A percentile compares a stretch with the other conserved stretches of the same genome.
Evolutionary conservation across 2,329 filamentous ascomycete genomes (phyloP).

Genomic region (Botrytis hyacinthi): DNA sequence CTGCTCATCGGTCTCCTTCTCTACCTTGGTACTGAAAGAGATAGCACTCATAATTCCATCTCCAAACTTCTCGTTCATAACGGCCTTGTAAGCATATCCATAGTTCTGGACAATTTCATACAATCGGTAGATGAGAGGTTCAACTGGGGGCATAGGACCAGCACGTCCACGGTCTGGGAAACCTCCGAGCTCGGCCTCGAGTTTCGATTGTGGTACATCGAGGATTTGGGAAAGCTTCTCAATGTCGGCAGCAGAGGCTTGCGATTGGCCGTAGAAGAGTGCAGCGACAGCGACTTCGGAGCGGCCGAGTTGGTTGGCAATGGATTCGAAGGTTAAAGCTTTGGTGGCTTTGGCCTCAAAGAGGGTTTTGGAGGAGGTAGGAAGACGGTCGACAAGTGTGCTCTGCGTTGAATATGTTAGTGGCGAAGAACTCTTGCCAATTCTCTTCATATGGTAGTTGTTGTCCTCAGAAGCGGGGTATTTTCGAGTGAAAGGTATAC

Average conservation of each 20-base stretch:
- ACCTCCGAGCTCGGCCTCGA: conserved; percentile 63
- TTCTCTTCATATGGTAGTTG: conserved; percentile 3
- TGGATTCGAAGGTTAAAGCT: conserved; percentile 74
- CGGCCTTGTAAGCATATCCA: conserved; percentile 91
- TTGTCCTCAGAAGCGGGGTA: conserved; percentile 22
- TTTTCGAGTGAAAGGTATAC: neutral
- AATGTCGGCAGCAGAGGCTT: conserved; percentile 66
- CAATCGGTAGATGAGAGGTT: conserved; percentile 84
- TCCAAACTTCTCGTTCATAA: conserved; percentile 92
- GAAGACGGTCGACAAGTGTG: conserved; percentile 66
- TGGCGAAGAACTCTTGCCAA: conserved; percentile 18
- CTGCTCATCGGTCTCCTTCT: conserved; percentile 86
- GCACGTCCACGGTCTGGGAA: conserved; percentile 79
- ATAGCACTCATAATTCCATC: conserved; percentile 98
- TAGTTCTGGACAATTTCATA: conserved; percentile 98
- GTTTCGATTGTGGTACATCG: conserved; percentile 52
- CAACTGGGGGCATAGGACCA: conserved; percentile 78
- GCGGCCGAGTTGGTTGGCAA: conserved; percentile 71
- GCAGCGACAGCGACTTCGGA: conserved; percentile 87
- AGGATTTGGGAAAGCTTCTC: conserved; percentile 66
- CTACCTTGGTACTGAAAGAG: conserved; percentile 83
- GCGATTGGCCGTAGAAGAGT: conserved; percentile 85
- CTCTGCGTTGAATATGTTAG: conserved; percentile 45
- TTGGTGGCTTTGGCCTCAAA: conserved; percentile 78
- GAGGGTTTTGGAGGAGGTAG: conserved; percentile 67